Evolutionary conservation across 805 yeast species (phyloP), one percentile per base, ranked within the genome.

Genomic region (Candida gorgasii): DNA sequence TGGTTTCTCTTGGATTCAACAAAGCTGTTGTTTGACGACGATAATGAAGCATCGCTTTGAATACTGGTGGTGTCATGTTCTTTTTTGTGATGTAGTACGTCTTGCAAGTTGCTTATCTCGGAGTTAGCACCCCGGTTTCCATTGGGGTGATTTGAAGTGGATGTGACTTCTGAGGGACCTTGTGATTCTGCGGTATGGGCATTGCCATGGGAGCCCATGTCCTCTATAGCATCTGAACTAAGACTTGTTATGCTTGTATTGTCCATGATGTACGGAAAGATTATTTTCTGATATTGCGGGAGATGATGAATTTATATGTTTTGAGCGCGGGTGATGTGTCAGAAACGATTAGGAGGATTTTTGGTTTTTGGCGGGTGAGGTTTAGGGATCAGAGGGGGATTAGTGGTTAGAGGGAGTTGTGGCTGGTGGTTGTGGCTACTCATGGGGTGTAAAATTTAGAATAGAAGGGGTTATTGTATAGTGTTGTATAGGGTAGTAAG

Each of bases 31-130:
- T 18, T 40, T 18, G 36, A 27, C 3, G 40, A 28, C 8, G 44
- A 34, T 23, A 41, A 29, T 19, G 44, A 41, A 13, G 28, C 40
- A 23, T 15, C 22, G 24, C 44, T 41, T 29, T 41, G 44, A 8
- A 41, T 51, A 49, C 53, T 18, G 8, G 22, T 6, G 20, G 13
- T 27, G 15, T 40, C 43, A 2, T 20, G 23, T 8, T 32, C 42
- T 23, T 11, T 37, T 35, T 8, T 17, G 2, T 30, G 19, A 14
- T 20, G 22, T 22, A 6, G 15, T 15, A 15, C 9, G 4, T 11
- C 14, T 29, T 11, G 34, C 27, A 28, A 4, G 7, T 34, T 34
- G 18, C 37, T 22, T n/a, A 12, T 11, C 27, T 34, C 30, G 30
- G 30, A 27, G 30, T 27, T 27, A 3, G 16, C 11, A 5, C 23